Percentiles rank a stretch among this genome's conserved stretches.
Conservation (phyloP, 225 moss, liverwort and hornwort genomes). For the Physcomitrium patens region DNA sequence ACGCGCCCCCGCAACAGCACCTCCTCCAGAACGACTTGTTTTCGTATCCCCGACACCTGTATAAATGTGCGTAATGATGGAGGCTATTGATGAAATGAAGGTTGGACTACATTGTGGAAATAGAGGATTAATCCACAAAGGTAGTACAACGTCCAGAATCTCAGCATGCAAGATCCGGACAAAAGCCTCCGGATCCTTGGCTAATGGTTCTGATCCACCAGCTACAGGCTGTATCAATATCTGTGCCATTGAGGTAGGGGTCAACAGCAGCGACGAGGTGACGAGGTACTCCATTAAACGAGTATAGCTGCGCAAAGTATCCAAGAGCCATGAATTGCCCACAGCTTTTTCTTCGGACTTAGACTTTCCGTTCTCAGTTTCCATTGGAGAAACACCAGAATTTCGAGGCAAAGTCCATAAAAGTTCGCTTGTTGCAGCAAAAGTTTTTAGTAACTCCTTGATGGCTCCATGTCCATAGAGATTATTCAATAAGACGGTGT, state of each 20-base stretch:
- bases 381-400: constrained; percentile 89
- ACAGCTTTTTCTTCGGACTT: constrained; percentile 79
- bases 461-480: constrained; percentile 83
- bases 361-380: constrained; percentile 77
- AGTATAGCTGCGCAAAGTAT: constrained; percentile 74
- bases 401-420: constrained; percentile 78
- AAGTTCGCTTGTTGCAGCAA: constrained; percentile 84
- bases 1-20: constrained; percentile 60
- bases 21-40: constrained; percentile 53
- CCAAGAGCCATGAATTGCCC: constrained; percentile 79
- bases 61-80: constrained; percentile 87
- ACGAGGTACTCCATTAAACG: constrained; percentile 93
- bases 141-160: constrained; percentile 89
- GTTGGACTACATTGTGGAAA: constrained; percentile 83
- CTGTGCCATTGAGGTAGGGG: constrained; percentile 82
- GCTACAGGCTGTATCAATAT: constrained; percentile 82
- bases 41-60: constrained; percentile 86
- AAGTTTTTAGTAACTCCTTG: constrained; percentile 77
- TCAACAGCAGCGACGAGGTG: constrained; percentile 80
- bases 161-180: constrained; percentile 81
- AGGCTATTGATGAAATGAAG: constrained; percentile 85
- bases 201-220: constrained; percentile 66
- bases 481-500: constrained; percentile 79
- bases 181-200: constrained; percentile 85
- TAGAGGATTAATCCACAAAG: constrained; percentile 90